A percentile compares a stretch with the other conserved stretches of the same genome.
phyloP scores from a whole-genome alignment of 768 basidiomycete genomes.

The Rhodotorula diobovata region DNA sequence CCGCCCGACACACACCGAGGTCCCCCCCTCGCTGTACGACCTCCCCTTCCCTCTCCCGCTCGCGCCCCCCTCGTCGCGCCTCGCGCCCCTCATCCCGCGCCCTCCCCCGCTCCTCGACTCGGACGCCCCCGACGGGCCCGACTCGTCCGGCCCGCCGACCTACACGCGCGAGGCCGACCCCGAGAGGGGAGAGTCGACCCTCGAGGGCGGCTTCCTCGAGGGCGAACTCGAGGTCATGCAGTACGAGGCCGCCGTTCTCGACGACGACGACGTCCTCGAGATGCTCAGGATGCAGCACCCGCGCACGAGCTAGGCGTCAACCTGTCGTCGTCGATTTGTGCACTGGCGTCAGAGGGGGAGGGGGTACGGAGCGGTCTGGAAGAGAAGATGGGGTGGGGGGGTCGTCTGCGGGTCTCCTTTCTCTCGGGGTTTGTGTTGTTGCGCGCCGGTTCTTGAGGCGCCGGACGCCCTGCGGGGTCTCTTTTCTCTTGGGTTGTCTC shows the following conservation, averaged over 20 bases:
- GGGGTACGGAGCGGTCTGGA: too few relatives aligned
- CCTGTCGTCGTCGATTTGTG: too few relatives aligned
- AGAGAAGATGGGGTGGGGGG: too few relatives aligned
- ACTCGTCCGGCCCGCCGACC: slow-evolving; percentile 9
- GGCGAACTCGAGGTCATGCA: not conserved
- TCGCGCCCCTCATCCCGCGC: slow-evolving; percentile 16
- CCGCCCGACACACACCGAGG: slow-evolving; percentile 13
- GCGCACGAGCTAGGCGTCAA: not conserved
- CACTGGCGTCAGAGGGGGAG: too few relatives aligned
- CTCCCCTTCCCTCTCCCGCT: slow-evolving; percentile 25
- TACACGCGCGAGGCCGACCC: slow-evolving; percentile 18
- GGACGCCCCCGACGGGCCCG: not conserved
- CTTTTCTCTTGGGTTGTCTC: too few relatives aligned
- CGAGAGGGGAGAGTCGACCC: not conserved
- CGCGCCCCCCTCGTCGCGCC: slow-evolving; percentile 14
- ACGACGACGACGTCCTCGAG: slow-evolving; percentile 1
- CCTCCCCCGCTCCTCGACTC: slow-evolving; percentile 13
- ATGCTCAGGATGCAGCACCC: not conserved
- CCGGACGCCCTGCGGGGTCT: too few relatives aligned
- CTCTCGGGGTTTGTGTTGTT: too few relatives aligned
- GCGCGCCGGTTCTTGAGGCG: too few relatives aligned
- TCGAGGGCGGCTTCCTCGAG: slow-evolving; percentile 13
- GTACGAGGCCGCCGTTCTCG: not conserved
- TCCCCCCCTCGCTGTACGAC: slow-evolving; percentile 23
- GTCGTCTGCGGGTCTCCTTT: too few relatives aligned